Base-by-base conservation (phyloP, 2,329 filamentous ascomycete species). In the Elsinoe arachidis region DNA sequence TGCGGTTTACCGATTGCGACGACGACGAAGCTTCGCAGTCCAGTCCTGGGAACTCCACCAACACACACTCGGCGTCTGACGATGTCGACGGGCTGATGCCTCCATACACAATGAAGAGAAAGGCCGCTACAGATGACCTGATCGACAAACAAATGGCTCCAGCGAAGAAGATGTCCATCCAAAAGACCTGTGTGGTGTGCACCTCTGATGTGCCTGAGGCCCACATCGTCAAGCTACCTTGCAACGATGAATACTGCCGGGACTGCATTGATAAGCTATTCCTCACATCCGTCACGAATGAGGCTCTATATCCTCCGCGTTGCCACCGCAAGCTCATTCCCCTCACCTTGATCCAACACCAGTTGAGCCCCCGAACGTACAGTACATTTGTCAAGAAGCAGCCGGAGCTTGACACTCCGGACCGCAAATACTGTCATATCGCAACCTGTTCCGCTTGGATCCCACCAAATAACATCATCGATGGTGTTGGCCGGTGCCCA, bases 261-360 rank as follows among this genome's bases (percentile, higher is more conserved):
- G 61, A 60, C 1, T 83, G 80, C 61, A 59, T 83, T 0, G 59
- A 62, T 2, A 55, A 59, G 0, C 70, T 81, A 0, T 78, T 82
- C 64, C 14, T 57, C 1, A 55, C 63, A 0, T 69, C 76, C 0
- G 68, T 77, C 9, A 66, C 57, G 0, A 76, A 81, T 59, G 76
- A 82, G 55, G 69, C 72, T 0, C 62, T 78, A 0, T 83, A 80
- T 59, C 80, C 80, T 0, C 79, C 80, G 0, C 70, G 72, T 1
- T 83, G 80, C 67, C 83, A 80, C 63, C 58, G 63, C 0, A 61
- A 73, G 19, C 55, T 63, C 0, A 75, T 83, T 7, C 64, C 71
- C 0, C 41, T 76, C 1, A 65, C 66, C 1, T 44, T 60, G 0
- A 67, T 68, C 26, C 63, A 54, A 15, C 21, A 60, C 1, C 68